These are phyloP conservation scores for Trypanosoma scelopori DNA, from an alignment of 208 protist genomes.

Conservation along the genomic window DNA sequence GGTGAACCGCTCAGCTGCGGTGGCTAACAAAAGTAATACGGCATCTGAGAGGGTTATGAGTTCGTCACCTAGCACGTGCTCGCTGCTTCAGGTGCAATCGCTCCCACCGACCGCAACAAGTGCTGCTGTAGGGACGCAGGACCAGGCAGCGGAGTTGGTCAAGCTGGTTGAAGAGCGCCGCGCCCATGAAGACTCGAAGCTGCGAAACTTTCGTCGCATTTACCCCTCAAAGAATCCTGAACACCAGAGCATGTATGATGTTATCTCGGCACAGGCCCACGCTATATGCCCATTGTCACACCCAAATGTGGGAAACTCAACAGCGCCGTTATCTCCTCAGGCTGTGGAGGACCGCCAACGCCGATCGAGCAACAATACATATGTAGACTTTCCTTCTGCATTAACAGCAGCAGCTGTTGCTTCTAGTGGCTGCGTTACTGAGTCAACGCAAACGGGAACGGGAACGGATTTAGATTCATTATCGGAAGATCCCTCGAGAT, in stretches of 20 bases:
- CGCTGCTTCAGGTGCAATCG: background rate
- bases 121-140: background rate
- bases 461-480: too few species aligned
- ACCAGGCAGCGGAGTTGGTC: conserved; percentile 2
- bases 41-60: background rate
- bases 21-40: background rate
- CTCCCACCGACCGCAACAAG: background rate
- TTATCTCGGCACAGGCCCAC: conserved; percentile 46
- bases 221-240: conserved; percentile 70
- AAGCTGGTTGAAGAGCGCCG: conserved; percentile 37
- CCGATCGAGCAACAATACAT: conserved; percentile 1
- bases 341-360: conserved; percentile 19
- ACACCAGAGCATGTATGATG: conserved; percentile 71
- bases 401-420: too few species aligned
- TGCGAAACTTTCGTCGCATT: conserved; percentile 78
- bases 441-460: too few species aligned
- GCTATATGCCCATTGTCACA: conserved; percentile 14
- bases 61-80: conserved; percentile 9
- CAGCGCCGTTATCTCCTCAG: conserved; percentile 12
- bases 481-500: background rate
- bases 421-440: too few species aligned
- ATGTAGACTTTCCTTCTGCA: background rate
- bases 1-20: conserved; percentile 18
- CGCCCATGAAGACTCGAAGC: conserved; percentile 69
- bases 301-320: background rate